Conservation (phyloP, 768 basidiomycete genomes). For the Psilocybe subaeruginosa region DNA sequence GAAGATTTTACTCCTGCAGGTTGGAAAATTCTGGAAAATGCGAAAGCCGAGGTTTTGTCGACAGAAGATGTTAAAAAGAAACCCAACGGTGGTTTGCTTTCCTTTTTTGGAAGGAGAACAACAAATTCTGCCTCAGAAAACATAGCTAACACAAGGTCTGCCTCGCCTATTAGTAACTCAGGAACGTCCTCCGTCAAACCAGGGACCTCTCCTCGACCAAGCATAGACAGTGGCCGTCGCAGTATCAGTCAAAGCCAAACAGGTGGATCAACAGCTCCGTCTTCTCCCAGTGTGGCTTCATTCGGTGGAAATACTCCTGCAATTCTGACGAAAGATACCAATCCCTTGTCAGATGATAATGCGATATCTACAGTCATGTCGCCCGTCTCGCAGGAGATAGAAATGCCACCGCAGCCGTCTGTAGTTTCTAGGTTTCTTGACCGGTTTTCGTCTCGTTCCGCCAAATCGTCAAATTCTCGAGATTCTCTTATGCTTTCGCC, state of each 20-base stretch:
- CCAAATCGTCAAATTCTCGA: conserved; percentile 33
- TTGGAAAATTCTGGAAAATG: conserved; percentile 72
- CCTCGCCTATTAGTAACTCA: conserved; percentile 20
- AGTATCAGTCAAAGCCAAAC: conserved; percentile 5
- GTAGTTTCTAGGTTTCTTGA: conserved; percentile 84
- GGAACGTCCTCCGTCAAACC: conserved; percentile 19
- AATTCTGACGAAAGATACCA: conserved; percentile 13
- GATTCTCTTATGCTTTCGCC: conserved; percentile 72
- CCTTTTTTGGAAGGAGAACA: conserved; percentile 64
- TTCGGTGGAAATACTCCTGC: conserved; percentile 16
- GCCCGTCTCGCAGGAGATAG: conserved; percentile 15
- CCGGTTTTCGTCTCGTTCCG: conserved; percentile 62
- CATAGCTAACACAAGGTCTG: conserved; percentile 13
- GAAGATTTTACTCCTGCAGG: conserved; percentile 69
- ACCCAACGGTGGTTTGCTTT: conserved; percentile 59
- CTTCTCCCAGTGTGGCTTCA: conserved; percentile 13
- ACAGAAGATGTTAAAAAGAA: conserved; percentile 54
- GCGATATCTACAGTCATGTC: background rate
- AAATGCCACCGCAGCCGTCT: conserved; percentile 48
- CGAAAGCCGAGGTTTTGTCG: conserved; percentile 35
- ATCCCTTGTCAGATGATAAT: background rate
- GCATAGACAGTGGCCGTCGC: conserved; percentile 23
- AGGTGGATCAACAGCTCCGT: conserved; percentile 1
- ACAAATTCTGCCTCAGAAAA: conserved; percentile 20
- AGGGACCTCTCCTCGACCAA: conserved; percentile 27